Conservation (phyloP, 2,329 filamentous ascomycete species). For the Aspergillus aculeatinus region DNA sequence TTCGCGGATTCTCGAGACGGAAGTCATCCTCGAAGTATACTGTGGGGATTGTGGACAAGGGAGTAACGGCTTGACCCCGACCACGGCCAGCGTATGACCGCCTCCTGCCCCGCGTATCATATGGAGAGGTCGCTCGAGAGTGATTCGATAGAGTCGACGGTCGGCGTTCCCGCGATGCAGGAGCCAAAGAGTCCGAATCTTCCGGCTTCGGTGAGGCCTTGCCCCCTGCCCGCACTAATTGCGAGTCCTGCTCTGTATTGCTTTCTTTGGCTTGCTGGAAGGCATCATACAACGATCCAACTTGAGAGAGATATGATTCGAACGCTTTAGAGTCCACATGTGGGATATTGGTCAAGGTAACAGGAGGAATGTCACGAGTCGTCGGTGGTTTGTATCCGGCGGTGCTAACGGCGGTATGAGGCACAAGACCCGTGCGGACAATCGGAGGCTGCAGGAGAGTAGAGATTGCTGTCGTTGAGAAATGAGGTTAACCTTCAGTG, state of each 20-base stretch:
- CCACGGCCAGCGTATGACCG: conserved; percentile 56
- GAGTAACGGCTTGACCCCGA: conserved; percentile 70
- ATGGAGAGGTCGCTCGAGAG: conserved; percentile 47
- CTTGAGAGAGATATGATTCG: conserved; percentile 77
- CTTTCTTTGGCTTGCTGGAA: conserved; percentile 80
- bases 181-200: conserved; percentile 50
- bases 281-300: conserved; percentile 84
- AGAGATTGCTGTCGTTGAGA: conserved; percentile 68
- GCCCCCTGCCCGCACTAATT: conserved; percentile 47
- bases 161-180: conserved; percentile 45
- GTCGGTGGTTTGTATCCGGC: conserved; percentile 80
- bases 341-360: conserved; percentile 83
- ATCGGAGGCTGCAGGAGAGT: conserved; percentile 90
- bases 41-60: conserved; percentile 83
- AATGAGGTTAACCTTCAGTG: conserved; percentile 5
- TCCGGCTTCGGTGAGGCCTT: conserved; percentile 47
- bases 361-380: conserved; percentile 85
- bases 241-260: conserved; percentile 61
- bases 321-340: conserved; percentile 79
- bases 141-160: conserved; percentile 43
- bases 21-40: conserved; percentile 97
- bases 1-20: conserved; percentile 90
- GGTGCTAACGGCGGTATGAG: conserved; percentile 68
- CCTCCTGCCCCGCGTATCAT: conserved; percentile 49
- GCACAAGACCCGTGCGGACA: conserved; percentile 79